phyloP scores from a whole-genome alignment of 2,329 filamentous ascomycete genomes.

The Fusarium metavorans region DNA sequence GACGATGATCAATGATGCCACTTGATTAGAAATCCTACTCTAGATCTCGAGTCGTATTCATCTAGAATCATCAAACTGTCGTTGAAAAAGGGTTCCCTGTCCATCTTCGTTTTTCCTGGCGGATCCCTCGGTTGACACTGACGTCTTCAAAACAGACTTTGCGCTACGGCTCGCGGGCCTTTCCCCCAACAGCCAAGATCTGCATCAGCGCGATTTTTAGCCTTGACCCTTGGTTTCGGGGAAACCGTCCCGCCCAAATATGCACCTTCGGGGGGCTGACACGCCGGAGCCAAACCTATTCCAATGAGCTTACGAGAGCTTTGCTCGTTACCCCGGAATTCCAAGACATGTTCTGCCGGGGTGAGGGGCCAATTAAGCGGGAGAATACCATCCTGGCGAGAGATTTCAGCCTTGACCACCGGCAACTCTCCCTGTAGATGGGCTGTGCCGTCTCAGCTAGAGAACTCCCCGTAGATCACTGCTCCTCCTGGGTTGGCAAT shows the following conservation, averaged over 20 bases:
- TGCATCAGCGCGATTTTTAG: slow-evolving; percentile 26
- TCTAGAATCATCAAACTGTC: background rate
- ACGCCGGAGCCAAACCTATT: background rate
- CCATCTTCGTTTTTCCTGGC: background rate
- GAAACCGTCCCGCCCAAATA: background rate
- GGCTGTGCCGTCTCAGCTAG: slow-evolving; percentile 25
- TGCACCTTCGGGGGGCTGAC: slow-evolving; percentile 17
- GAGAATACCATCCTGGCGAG: background rate
- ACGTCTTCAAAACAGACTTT: slow-evolving; percentile 11
- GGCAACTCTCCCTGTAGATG: background rate
- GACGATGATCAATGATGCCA: background rate
- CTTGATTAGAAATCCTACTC: background rate
- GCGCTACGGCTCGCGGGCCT: slow-evolving; percentile 7
- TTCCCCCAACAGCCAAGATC: slow-evolving; percentile 15
- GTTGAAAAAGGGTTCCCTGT: background rate
- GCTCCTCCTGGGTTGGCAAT: background rate
- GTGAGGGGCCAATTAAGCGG: background rate
- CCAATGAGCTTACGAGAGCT: background rate
- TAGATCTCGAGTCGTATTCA: background rate
- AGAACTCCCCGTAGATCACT: slow-evolving; percentile 13
- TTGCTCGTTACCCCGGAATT: background rate
- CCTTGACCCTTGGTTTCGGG: background rate
- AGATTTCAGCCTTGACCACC: background rate
- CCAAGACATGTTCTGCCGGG: background rate
- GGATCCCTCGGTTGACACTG: background rate